A percentile compares a stretch with the other conserved stretches of the same genome.
Conservation (phyloP, 495 filamentous ascomycete genomes). For the Neurospora sublineolata region DNA sequence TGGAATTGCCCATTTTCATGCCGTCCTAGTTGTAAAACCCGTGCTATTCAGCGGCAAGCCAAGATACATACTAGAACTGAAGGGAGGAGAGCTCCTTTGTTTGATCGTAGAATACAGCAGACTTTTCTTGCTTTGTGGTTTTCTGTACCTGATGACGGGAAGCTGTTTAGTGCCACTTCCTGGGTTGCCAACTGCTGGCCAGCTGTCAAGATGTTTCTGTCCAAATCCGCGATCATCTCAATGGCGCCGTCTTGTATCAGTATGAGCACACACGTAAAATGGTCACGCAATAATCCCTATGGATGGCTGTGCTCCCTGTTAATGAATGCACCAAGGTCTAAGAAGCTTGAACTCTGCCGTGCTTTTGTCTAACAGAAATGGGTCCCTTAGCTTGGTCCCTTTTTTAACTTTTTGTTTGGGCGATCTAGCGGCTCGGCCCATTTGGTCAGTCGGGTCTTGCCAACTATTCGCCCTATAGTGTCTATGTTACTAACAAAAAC, state of each 20-base stretch:
- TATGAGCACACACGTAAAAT: not conserved
- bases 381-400: not conserved
- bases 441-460: not conserved
- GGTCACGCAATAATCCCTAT: not conserved
- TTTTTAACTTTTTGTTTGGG: not conserved
- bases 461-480: not conserved
- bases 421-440: not conserved
- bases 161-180: not conserved
- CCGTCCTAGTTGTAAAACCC: not conserved
- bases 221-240: not conserved
- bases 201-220: not conserved
- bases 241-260: not conserved
- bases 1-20: not conserved
- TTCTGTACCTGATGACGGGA: not conserved
- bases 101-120: not conserved
- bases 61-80: not conserved
- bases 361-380: not conserved
- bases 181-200: not conserved
- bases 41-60: not conserved
- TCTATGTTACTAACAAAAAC: not conserved
- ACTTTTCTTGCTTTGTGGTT: not conserved
- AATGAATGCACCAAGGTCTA: not conserved
- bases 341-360: not conserved
- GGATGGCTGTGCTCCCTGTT: not conserved
- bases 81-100: not conserved